Percentiles rank a stretch among this genome's conserved stretches.
Conservation (phyloP, 2,329 filamentous ascomycete species). For the Epichloe bromicola region DNA sequence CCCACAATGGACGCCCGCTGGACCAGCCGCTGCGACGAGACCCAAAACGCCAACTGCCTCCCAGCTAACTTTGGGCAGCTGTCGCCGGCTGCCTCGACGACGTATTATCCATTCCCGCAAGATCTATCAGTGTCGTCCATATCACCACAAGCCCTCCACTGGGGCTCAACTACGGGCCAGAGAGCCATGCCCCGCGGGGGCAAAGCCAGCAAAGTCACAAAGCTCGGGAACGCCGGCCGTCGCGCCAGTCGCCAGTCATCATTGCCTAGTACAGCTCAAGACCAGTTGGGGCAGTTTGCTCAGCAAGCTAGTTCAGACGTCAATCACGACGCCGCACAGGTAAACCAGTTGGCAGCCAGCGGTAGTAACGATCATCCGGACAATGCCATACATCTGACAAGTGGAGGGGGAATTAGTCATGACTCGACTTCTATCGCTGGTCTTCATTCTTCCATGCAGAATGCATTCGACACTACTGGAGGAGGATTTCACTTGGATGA, state of each 20-base stretch:
- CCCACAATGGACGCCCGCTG: conserved; percentile 4
- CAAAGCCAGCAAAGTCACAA: conserved; percentile 31
- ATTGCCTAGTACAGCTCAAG: conserved; percentile 14
- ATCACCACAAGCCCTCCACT: conserved; percentile 1
- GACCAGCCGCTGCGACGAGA: conserved; percentile 3
- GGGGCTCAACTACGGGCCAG: background rate
- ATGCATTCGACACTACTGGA: background rate
- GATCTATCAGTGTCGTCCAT: conserved; percentile 3
- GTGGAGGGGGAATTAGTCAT: conserved; percentile 8
- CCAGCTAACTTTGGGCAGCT: conserved; percentile 6
- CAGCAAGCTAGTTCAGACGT: conserved; percentile 3
- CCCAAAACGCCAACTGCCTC: conserved; percentile 1
- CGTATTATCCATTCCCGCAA: conserved; percentile 2
- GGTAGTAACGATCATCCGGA: conserved; percentile 3
- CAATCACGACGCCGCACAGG: conserved; percentile 1
- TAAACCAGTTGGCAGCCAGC: background rate
- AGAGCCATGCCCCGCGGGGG: conserved; percentile 19
- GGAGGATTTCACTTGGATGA: background rate
- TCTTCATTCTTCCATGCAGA: background rate
- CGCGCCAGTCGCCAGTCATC: conserved; percentile 14
- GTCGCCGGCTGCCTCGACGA: conserved; percentile 11
- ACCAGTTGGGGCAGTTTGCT: conserved; percentile 20
- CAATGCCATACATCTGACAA: conserved; percentile 5
- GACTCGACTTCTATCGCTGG: background rate
- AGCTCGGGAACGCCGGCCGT: conserved; percentile 16